Percentiles rank a stretch among this genome's conserved stretches.
These are phyloP conservation scores for Kwoniella sp. DNA, from an alignment of 768 basidiomycete species.

Conservation along the genomic window DNA sequence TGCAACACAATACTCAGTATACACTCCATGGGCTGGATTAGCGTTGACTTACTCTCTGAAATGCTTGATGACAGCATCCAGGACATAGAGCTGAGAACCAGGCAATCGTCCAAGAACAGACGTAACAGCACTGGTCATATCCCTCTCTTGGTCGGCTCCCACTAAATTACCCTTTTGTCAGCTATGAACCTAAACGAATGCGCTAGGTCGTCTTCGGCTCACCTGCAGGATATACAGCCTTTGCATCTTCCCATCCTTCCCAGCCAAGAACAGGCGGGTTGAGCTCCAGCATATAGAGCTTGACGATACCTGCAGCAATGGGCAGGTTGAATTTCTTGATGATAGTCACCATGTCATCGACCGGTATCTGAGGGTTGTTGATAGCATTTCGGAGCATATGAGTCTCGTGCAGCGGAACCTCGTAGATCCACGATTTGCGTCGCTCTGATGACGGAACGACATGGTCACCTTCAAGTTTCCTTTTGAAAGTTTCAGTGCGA, in stretches of 20 bases:
- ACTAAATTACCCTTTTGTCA: conserved; percentile 54
- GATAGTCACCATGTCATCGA: conserved; percentile 61
- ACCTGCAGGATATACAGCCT: conserved; percentile 78
- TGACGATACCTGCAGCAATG: conserved; percentile 79
- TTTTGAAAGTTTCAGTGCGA: conserved; percentile 5
- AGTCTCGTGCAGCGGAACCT: conserved; percentile 73
- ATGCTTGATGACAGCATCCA: conserved; percentile 78
- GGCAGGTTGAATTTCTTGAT: conserved; percentile 79
- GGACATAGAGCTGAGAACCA: conserved; percentile 74
- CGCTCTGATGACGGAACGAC: conserved; percentile 62
- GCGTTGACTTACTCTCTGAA: conserved; percentile 64
- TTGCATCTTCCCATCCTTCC: conserved; percentile 90
- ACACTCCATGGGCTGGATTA: neutral
- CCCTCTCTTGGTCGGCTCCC: conserved; percentile 63
- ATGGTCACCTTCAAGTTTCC: neutral
- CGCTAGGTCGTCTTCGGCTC: conserved; percentile 28
- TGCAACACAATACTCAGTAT: conserved; percentile 47
- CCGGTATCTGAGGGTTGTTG: conserved; percentile 63
- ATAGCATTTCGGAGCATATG: conserved; percentile 84
- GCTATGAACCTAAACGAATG: neutral
- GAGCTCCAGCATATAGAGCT: conserved; percentile 89
- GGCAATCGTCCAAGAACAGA: conserved; percentile 71
- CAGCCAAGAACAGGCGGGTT: conserved; percentile 81
- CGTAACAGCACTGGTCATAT: conserved; percentile 62
- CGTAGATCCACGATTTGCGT: conserved; percentile 92